Evolutionary conservation across 345 rosid genomes (phyloP), one percentile per base, ranked within the genome.

Genomic region (Gossypioides kirkii): DNA sequence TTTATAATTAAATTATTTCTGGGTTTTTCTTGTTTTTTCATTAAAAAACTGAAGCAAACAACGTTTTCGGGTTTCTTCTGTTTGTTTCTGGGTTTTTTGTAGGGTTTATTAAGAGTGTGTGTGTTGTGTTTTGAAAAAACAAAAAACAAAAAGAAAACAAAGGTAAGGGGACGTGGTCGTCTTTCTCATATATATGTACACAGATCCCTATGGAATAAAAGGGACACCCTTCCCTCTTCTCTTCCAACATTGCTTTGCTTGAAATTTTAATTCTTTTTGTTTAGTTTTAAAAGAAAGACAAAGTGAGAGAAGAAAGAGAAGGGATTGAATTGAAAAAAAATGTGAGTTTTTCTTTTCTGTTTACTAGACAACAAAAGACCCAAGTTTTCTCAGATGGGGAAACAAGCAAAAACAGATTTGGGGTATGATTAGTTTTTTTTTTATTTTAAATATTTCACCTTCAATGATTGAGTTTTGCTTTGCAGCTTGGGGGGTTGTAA

Each of bases 201-300:
- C 89, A 85, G 93, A 58, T 23, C 32, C 90, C 88, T 77, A 85
- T 86, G 87, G 80, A 63, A 76, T 85, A 87, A 85, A 82, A 86
- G 90, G 89, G 45, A 78, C 77, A 77, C 75, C 79, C 78, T 55
- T 84, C 1, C 60, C 25, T 10, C 59, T 32, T 32, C 38, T 32
- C 59, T 52, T 56, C 88, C 91, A 76, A 86, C 90, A 86, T 84
- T 74, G 76, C 73, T 82, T 74, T 74, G 81, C 78, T 79, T 45
- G 75, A 59, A 65, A 32, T 32, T 32, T 79, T 84, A 84, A 76
- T 84, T 83, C 89, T 71, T 81, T 89, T 80, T 83, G 85, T 75
- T 86, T 81, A 77, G 85, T 82, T 85, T 84, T 74, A 79, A 83
- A 82, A 78, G 86, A 87, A 4, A 25, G 50, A 66, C 20, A n/a